Conservation (phyloP, 176 grass and related monocot species). For the Ensete ventricosum region DNA sequence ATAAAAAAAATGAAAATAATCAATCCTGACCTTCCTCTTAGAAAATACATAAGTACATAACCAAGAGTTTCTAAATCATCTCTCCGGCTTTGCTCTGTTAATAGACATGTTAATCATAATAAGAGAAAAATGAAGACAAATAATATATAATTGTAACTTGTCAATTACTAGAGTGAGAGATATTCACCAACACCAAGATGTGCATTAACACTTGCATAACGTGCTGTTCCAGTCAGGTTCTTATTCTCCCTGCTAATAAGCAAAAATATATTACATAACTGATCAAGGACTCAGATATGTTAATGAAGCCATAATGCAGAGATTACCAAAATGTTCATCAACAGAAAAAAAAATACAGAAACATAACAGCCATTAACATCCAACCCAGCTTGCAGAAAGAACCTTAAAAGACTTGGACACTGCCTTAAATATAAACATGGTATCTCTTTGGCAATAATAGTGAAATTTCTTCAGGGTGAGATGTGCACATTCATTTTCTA, state of each 20-base stretch:
- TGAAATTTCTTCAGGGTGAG: neutral
- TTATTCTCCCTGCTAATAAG: slow-evolving; percentile 49
- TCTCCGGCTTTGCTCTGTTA: slow-evolving; percentile 72
- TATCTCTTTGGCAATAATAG: neutral
- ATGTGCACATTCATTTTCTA: no score
- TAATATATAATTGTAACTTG: neutral
- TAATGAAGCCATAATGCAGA: neutral
- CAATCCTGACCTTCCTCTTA: slow-evolving; percentile 63
- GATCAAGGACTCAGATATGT: neutral
- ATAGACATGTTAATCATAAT: neutral
- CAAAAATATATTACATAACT: neutral
- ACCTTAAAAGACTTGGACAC: neutral
- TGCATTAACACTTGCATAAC: slow-evolving; percentile 76
- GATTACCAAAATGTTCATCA: neutral
- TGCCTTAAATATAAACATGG: no score
- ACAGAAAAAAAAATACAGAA: neutral
- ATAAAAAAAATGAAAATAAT: slow-evolving; percentile 5
- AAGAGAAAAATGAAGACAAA: neutral
- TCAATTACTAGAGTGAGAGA: neutral
- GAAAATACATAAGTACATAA: slow-evolving; percentile 88
- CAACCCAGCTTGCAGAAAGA: neutral
- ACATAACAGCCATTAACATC: neutral
- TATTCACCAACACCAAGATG: slow-evolving; percentile 75
- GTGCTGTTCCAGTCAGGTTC: slow-evolving; percentile 71
- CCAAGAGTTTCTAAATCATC: slow-evolving; percentile 82